Evolutionary conservation across 164 flowering plant genomes (phyloP).

Genomic region (Macadamia tetraphylla): DNA sequence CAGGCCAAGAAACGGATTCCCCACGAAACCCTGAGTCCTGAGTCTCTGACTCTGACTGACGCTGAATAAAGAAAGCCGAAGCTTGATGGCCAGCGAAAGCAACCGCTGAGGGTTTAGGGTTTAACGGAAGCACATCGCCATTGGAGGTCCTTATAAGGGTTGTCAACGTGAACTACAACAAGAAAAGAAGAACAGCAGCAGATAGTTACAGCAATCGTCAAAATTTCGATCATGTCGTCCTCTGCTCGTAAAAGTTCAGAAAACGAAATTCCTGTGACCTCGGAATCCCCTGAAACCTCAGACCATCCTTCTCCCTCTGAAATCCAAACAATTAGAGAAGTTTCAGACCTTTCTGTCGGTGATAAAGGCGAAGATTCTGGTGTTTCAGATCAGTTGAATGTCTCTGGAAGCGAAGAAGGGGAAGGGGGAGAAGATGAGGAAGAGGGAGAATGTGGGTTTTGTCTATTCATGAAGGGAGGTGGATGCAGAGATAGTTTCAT

Average conservation of each 20-base stretch:
- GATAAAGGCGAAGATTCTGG: background rate
- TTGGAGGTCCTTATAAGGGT: too few species aligned
- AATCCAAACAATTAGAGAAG: background rate
- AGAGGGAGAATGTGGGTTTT: constrained; percentile 86
- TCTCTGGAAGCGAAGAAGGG: constrained; percentile 4
- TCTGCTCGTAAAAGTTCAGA: constrained; percentile 7
- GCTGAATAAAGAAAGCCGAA: too few species aligned
- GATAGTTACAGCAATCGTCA: background rate
- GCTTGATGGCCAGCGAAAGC: too few species aligned
- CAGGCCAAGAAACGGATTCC: too few species aligned
- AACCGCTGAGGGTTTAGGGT: background rate
- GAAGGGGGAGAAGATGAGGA: constrained; percentile 43
- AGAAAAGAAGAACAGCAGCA: background rate
- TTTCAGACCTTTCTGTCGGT: background rate
- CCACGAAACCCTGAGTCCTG: too few species aligned
- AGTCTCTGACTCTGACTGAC: too few species aligned
- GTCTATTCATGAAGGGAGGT: constrained; percentile 89
- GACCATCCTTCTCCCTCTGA: background rate
- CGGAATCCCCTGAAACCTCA: constrained; percentile 6
- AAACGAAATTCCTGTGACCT: background rate
- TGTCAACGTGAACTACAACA: too few species aligned
- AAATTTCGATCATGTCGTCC: background rate
- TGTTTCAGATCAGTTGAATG: constrained; percentile 8
- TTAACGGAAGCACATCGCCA: background rate
- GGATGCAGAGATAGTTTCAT: constrained; percentile 67